Percentiles rank a stretch among this genome's conserved stretches.
These are phyloP conservation scores for Globisporangium megalacanthum DNA, from an alignment of 352 stramenopile genomes.

Conservation along the genomic window DNA sequence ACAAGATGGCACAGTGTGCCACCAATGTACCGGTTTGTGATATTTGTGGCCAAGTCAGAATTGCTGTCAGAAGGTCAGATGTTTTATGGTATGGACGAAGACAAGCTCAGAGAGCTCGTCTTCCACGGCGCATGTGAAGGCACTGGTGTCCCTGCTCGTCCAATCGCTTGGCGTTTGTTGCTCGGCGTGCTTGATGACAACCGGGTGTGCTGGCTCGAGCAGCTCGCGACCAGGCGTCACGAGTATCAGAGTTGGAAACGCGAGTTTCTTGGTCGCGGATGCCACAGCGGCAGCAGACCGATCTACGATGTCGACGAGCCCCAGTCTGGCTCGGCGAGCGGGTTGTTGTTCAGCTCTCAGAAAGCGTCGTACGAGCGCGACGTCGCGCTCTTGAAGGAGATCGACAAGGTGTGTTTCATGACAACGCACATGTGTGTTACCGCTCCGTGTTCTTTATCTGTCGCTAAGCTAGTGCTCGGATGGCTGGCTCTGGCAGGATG, in stretches of 20 bases:
- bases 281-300: slow-evolving; percentile 4
- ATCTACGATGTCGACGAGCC: neutral
- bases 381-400: slow-evolving; percentile 43
- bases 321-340: neutral
- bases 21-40: no score
- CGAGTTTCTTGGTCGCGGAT: slow-evolving; percentile 24
- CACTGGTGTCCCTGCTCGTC: slow-evolving; percentile 8
- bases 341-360: no score
- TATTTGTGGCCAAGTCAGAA: no score
- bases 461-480: neutral
- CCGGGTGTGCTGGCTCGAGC: slow-evolving; percentile 12
- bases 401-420: slow-evolving; percentile 43
- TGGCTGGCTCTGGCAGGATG: slow-evolving; percentile 26
- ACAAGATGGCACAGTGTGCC: no score
- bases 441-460: neutral
- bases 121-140: slow-evolving; percentile 8
- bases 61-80: no score
- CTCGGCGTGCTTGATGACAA: slow-evolving; percentile 29
- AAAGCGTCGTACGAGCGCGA: slow-evolving; percentile 23
- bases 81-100: no score
- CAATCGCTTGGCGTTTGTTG: slow-evolving; percentile 33
- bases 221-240: slow-evolving; percentile 15
- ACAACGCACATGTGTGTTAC: no score
- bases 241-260: slow-evolving; percentile 31
- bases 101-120: slow-evolving; percentile 14